Percentiles rank a stretch among this genome's conserved stretches.
Conservation (phyloP, 148 eudicot species). For the Polygonum maritimum region DNA sequence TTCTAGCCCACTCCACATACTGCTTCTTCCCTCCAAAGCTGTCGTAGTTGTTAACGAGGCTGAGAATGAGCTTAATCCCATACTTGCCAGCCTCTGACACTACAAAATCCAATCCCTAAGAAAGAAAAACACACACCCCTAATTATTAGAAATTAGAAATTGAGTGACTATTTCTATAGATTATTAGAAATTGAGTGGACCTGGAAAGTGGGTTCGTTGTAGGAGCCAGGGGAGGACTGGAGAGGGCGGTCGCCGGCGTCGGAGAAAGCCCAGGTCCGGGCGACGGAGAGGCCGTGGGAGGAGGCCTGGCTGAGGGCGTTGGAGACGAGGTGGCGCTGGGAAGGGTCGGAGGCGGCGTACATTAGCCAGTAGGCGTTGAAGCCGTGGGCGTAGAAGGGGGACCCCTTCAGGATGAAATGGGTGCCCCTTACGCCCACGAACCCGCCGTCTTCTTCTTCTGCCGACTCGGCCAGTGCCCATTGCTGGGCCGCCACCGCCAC, state of each 20-base stretch:
- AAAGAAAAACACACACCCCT: not conserved
- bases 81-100: constrained; percentile 79
- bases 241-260: constrained; percentile 74
- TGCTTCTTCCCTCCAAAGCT: constrained; percentile 85
- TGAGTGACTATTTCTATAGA: too few species aligned
- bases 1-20: constrained; percentile 92
- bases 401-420: constrained; percentile 68
- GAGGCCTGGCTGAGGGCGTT: constrained; percentile 66
- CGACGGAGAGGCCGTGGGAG: constrained; percentile 60
- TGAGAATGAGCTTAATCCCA: constrained; percentile 69
- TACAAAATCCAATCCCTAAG: constrained; percentile 91
- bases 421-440: constrained; percentile 65
- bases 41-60: constrained; percentile 80
- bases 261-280: constrained; percentile 93
- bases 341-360: constrained; percentile 76
- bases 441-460: not conserved
- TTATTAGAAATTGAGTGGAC: constrained; percentile 14
- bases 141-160: too few species aligned
- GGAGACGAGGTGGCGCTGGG: constrained; percentile 57
- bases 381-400: constrained; percentile 81
- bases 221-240: constrained; percentile 75
- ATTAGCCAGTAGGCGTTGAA: constrained; percentile 98
- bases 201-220: constrained; percentile 69
- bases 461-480: not conserved
- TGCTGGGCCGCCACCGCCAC: not conserved